Base-by-base conservation (phyloP, 2,329 filamentous ascomycete genomes). In the Sordariomycetes sp. region DNA sequence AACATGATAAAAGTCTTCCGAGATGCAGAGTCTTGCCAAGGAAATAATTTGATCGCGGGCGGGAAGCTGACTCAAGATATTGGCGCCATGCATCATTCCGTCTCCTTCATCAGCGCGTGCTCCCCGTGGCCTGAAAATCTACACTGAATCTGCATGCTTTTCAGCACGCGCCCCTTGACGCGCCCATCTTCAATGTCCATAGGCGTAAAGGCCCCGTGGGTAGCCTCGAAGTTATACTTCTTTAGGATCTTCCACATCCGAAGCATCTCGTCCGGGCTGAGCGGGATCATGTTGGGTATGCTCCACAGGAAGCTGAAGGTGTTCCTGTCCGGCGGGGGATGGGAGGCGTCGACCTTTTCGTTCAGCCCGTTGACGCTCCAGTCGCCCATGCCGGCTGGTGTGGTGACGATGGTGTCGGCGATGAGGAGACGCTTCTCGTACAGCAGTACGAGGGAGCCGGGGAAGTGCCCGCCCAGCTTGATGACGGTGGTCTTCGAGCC, bases 381-480 rank as follows among this genome's bases (percentile, higher is more conserved):
- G n/a, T 40, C 42, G 1, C 54, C 53, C 4, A 70, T 38, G 0
- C 70, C 72, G 4, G 68, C 66, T 0, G 82, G 80, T 4, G 82
- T 81, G 17, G 78, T 82, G 42, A 85, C 67, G 31, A 92, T 68
- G 4, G 82, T 86, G 56, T 93, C 86, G 6, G 85, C 84, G 37
- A 87, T 69, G 39, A 90, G 68, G n/a, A 92, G 57, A 31, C 66
- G 68, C 1, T 58, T 55, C 14, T 69, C 66, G 55, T 73, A 83
- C 17, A 80, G 67, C 39, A 84, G 50, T 4, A 86, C 75, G 39
- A 82, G 57, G 42, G 77, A 84, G 0, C 86, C 86, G 0, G 81
- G 79, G 47, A 92, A 92, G 59, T 93, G 85, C 0, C 86, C 86
- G 1, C 84, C 83, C 1, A 80, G 66, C 53, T 86, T 85, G 33